Evolutionary conservation across 2,329 filamentous ascomycete species (phyloP), one percentile per base, ranked within the genome.

Genomic region (Diaporthe humulicola): DNA sequence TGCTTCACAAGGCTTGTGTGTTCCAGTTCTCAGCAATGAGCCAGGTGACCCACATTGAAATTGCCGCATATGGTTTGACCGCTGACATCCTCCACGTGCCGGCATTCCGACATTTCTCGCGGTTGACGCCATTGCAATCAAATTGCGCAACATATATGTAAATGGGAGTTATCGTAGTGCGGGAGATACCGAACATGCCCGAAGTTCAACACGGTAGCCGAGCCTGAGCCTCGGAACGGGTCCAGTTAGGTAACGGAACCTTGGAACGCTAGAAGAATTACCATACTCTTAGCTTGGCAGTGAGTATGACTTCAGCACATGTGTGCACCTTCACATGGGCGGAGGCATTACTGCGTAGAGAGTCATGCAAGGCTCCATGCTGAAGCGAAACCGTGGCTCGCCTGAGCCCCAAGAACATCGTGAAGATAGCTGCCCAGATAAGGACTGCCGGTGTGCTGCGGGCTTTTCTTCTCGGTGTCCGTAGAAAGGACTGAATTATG

Each of bases 1-100:
- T 69, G 64, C 64, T 40, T 69, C 64, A 69, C 64, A 69, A n/a
- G 64, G 48, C 58, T 9, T 69, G 64, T 48, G 14, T 52, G 64
- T 54, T 40, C 64, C 48, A 28, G 33, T 9, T 36, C 15, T 22
- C n/a, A 67, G 64, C 64, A 50, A 50, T 52, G 61, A 67, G 33
- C 64, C 45, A 48, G 15, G 48, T 40, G 64, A 40, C 64, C 64
- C 64, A 54, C 64, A 52, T 22, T n/a, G 64, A 69, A 69, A 69
- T 69, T 69, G 48, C 64, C 64, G 64, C 64, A 69, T 0, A 28
- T 69, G 64, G 48, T 14, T 40, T 38, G 30, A 54, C 33, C 33
- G 40, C 48, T 54, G n/a, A 30, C 48, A 54, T 54, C 48, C 48
- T 6, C 38, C 64, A 28, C 22, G 64, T 40, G 22, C 33, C 52